Evolutionary conservation across 257 asterid genomes (phyloP), one percentile per base, ranked within the genome.

Genomic region (Sherardia arvensis): DNA sequence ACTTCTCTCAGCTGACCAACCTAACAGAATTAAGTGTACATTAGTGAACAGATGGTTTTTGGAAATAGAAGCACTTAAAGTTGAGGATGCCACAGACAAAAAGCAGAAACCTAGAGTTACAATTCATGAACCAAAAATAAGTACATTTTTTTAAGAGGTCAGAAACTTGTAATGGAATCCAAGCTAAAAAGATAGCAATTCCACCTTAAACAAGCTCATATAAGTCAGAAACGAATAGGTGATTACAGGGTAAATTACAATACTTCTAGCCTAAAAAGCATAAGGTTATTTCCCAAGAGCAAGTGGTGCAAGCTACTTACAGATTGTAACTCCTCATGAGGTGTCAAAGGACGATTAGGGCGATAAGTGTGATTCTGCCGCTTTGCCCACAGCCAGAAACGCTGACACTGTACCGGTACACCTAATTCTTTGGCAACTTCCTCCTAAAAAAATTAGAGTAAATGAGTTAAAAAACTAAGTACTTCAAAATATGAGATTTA

Each of bases 351-450:
- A 56, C 95, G 85, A 68, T 90, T 87, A 30, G 97, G 97, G 23
- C 97, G 86, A 71, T 86, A 89, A 1, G 96, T 89, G 62, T 89
- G 95, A 71, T 89, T 89, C 66, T 86, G 95, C 51, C 95, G 86
- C 77, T 89, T 89, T 47, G 96, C 96, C 96, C 96, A 89, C 58
- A 83, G 71, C 95, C 96, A 89, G 76, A 83, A 86, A 61, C 95
- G 94, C 61, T 84, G 97, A 70, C 73, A 87, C 61, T 83, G 89
- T 49, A 86, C 84, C n/a, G 95, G 94, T 71, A 89, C 69, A 27
- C 87, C 90, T 57, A 88, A 80, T 73, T 88, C 96, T 73, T 82
- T 88, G 20, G 96, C 92, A 61, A 88, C 92, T 74, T 88, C 95
- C 68, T 84, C 95, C 95, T 89, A 81, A 57, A 73, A 81, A 64